Conservation (phyloP, 371 early-diverging fungal genomes). For the Coemansia sp. region DNA sequence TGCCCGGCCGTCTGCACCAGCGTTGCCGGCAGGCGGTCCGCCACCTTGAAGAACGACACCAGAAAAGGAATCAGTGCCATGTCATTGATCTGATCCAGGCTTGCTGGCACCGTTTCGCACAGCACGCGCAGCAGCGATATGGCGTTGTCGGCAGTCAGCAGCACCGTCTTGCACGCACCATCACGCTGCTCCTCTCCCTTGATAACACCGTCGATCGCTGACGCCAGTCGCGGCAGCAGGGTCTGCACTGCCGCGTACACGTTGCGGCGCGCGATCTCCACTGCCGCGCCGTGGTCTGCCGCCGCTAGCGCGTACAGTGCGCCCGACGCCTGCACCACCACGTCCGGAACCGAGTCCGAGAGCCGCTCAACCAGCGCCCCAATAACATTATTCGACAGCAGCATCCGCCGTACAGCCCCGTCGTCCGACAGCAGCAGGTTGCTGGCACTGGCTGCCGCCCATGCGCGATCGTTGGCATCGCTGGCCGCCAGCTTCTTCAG, state of each 20-base stretch:
- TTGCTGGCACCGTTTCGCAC: slow-evolving; percentile 68
- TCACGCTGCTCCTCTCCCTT: slow-evolving; percentile 15
- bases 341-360: slow-evolving; percentile 69
- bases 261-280: slow-evolving; percentile 67
- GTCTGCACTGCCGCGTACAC: slow-evolving; percentile 51
- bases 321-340: slow-evolving; percentile 75
- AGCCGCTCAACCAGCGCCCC: slow-evolving; percentile 67
- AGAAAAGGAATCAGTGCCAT: slow-evolving; percentile 65
- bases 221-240: slow-evolving; percentile 32
- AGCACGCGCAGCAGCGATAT: slow-evolving; percentile 68
- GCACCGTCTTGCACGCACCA: slow-evolving; percentile 56
- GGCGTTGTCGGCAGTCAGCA: slow-evolving; percentile 72
- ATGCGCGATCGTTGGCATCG: slow-evolving; percentile 75
- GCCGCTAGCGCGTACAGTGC: slow-evolving; percentile 60
- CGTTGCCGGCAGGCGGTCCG: slow-evolving; percentile 62
- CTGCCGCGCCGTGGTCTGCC: slow-evolving; percentile 46
- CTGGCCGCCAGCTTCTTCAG: slow-evolving; percentile 58
- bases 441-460: slow-evolving; percentile 87
- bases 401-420: slow-evolving; percentile 59
- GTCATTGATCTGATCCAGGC: slow-evolving; percentile 65
- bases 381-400: slow-evolving; percentile 71
- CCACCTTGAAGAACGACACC: slow-evolving; percentile 65
- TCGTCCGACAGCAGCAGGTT: slow-evolving; percentile 65
- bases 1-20: slow-evolving; percentile 72
- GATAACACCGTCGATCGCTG: slow-evolving; percentile 33